Base-by-base conservation (phyloP, 2,329 filamentous ascomycete species). In the Waltergamsia citrina region DNA sequence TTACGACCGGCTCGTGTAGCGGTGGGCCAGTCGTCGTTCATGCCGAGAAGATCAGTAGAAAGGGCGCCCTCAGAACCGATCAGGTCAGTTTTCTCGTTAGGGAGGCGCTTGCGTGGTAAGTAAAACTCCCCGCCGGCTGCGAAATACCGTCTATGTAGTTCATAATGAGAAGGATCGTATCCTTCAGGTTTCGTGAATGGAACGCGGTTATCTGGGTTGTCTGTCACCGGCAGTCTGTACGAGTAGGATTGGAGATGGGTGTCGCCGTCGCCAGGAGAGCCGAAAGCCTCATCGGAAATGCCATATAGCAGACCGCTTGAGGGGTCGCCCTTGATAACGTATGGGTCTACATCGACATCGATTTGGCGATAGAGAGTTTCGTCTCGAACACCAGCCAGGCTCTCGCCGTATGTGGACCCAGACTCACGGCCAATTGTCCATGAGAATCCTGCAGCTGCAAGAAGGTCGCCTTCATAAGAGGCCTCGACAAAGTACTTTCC, bases 381-480 rank as follows among this genome's bases (percentile, higher is more conserved):
- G 2, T 33, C 41, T 21, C 42, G 42, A 9, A 44, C 38, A 10
- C 44, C 44, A 4, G 43, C 43, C 6, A 44, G 30, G 6, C 35
- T 35, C 30, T 44, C 41, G 2, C 8, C 18, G 33, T 43, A 47
- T 5, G 27, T 32, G 6, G 24, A 22, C 17, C 20, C 22, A 11
- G 36, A 25, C 28, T 46, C 46, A 17, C 43, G 43, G 10, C 42
- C 43, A 20, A 36, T 25, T 12, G 28, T 38, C 20, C 35, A 43
- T 2, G 42, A 32, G 7, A 44, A 36, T 3, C 35, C 38, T 3
- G 42, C 38, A 5, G 43, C 43, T 10, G 43, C 46, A 22, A 48
- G 39, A 4, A 50, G 36, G 23, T 50, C 47, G 7, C 47, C 47
- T 19, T 50, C 47, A 25, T 50, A 50, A 9, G 43, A 43, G 6